Base-by-base conservation (phyloP, 345 rosid species). In the Corchorus capsularis region DNA sequence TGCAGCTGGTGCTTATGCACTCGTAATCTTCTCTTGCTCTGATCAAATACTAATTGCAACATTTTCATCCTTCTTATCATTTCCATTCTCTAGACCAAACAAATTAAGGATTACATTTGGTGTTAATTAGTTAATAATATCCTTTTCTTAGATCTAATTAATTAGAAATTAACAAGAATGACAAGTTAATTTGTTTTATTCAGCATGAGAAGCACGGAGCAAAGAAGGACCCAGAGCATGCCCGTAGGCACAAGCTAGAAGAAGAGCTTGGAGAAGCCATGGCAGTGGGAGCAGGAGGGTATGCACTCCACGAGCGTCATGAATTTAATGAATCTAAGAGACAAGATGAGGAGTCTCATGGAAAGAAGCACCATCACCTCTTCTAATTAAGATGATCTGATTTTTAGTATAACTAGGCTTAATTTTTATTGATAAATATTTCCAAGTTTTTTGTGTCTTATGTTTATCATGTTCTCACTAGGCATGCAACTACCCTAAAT, bases 201-300 rank as follows among this genome's bases (percentile, higher is more conserved):
- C 64, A 73, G 73, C 71, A 46, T 55, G 77, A 64, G 61, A 77
- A 63, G 69, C 70, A 54, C 63, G 34, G 41, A 74, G 68, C 80
- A 12, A 20, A 75, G 76, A 87, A 86, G 67, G 91, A 90, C 78
- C 91, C 93, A 6, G 89, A 90, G 78, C 85, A 88, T 45, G 91
- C 84, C 1, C 91, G 82, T 75, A 81, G 22, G 84, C 91, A 90
- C 87, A 88, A 86, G 80, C 61, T 85, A 69, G 82, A 82, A 74
- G 93, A 88, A 80, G 90, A 85, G 84, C 54, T 86, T 0, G 90
- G 87, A 0, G 89, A 87, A 0, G 87, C 89, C 0, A 81, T 78
- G 0, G 91, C 91, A 0, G 88, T 83, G 0, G 90, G 85, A 16
- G 6, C 87, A 0, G 89, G 89, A 1, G 93, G 90, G 19, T 83